Conservation (phyloP, 495 filamentous ascomycete genomes). For the Daldinia vernicosa region DNA sequence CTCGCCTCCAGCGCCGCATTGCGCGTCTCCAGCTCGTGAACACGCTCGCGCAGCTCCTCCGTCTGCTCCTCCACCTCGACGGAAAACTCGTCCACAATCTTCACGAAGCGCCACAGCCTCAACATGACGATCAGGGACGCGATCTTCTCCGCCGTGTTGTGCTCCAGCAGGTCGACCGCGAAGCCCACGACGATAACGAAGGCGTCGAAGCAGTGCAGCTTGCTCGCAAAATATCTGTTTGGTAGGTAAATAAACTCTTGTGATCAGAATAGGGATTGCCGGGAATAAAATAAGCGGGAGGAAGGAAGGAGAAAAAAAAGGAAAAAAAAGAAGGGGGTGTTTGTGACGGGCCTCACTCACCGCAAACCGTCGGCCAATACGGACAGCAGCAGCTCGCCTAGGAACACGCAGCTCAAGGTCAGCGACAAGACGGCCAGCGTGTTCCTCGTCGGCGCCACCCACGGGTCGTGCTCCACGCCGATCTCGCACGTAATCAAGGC, state of each 20-base stretch:
- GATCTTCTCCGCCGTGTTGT: slow-evolving; percentile 67
- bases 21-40: slow-evolving; percentile 57
- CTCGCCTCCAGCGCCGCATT: slow-evolving; percentile 56
- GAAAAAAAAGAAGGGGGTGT: neutral
- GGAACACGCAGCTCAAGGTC: slow-evolving; percentile 67
- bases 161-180: slow-evolving; percentile 64
- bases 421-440: slow-evolving; percentile 57
- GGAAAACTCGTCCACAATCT: slow-evolving; percentile 71
- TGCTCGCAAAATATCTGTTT: slow-evolving; percentile 67
- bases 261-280: neutral
- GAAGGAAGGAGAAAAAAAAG: neutral
- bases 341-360: slow-evolving; percentile 48
- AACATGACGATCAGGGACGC: slow-evolving; percentile 69
- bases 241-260: neutral
- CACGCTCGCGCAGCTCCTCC: slow-evolving; percentile 50
- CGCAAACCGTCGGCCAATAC: slow-evolving; percentile 64
- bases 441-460: slow-evolving; percentile 51
- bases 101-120: slow-evolving; percentile 73
- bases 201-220: slow-evolving; percentile 72
- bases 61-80: slow-evolving; percentile 63
- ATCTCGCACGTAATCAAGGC: slow-evolving; percentile 68
- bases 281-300: neutral
- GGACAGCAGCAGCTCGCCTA: slow-evolving; percentile 65
- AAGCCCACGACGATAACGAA: slow-evolving; percentile 69
- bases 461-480: slow-evolving; percentile 45